Conservation (phyloP, 495 filamentous ascomycete species). For the Podospora didyma region DNA sequence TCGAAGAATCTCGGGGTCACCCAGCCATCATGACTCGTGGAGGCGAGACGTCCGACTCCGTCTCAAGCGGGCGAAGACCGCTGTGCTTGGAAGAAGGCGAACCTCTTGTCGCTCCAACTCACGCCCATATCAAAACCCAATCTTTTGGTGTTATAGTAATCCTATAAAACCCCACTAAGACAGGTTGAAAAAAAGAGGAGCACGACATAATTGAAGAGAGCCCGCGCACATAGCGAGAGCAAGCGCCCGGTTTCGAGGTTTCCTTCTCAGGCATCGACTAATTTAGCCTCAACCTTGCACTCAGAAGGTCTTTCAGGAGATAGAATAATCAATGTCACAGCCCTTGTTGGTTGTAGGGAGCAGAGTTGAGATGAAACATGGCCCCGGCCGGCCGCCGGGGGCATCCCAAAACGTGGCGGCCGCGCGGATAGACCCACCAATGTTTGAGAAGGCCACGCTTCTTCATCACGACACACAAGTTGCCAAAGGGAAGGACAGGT, state of each 20-base stretch:
- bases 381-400: constrained; percentile 24
- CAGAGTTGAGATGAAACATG: constrained; percentile 36
- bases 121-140: too few species aligned
- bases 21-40: constrained; percentile 9
- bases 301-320: constrained; percentile 4
- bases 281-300: constrained; percentile 15
- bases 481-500: constrained; percentile 1
- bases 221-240: not conserved
- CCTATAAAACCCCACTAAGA: too few species aligned
- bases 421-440: constrained; percentile 24
- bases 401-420: constrained; percentile 29
- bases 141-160: too few species aligned
- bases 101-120: not conserved
- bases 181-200: too few species aligned
- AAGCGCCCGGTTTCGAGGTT: constrained; percentile 24
- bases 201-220: too few species aligned
- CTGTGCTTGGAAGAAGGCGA: constrained; percentile 1
- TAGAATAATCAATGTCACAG: constrained; percentile 13
- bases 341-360: constrained; percentile 17
- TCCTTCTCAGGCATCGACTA: constrained; percentile 12
- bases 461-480: constrained; percentile 13
- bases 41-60: not conserved
- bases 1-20: not conserved
- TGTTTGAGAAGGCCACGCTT: constrained; percentile 25
- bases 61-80: not conserved